phyloP scores from a whole-genome alignment of 2,329 filamentous ascomycete genomes.

The Ascochyta pisi region DNA sequence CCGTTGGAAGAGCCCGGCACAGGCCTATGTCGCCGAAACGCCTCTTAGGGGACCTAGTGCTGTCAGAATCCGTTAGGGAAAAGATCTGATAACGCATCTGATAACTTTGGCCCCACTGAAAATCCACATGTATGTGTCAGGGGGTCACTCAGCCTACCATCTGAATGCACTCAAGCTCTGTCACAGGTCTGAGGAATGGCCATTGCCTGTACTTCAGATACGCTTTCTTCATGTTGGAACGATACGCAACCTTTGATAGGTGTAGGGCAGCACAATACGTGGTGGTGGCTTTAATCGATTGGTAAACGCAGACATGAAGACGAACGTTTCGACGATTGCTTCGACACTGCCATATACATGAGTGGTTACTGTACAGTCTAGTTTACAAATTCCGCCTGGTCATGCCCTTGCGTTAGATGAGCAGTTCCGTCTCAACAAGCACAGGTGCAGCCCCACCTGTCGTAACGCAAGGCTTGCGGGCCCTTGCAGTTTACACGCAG shows the following conservation, averaged over 20 bases:
- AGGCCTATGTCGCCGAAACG: neutral
- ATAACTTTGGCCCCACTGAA: slow-evolving; percentile 10
- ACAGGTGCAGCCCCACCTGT: neutral
- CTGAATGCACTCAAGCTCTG: no score
- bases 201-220: no score
- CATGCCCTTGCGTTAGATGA: neutral
- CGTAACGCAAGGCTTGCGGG: neutral
- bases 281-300: no score
- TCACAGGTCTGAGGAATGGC: no score
- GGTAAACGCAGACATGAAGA: neutral
- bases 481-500: slow-evolving; percentile 7
- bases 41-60: neutral
- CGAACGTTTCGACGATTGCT: neutral
- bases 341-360: neutral
- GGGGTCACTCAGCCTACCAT: neutral
- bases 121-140: slow-evolving; percentile 2
- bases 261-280: no score
- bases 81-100: slow-evolving; percentile 16
- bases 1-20: neutral
- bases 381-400: neutral
- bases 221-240: no score
- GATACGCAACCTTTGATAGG: no score
- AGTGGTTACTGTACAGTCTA: neutral
- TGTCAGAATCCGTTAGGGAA: neutral
- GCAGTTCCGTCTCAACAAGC: neutral